These are phyloP conservation scores for Clathrospora elynae DNA, from an alignment of 2,329 filamentous ascomycete genomes.

Conservation along the genomic window DNA sequence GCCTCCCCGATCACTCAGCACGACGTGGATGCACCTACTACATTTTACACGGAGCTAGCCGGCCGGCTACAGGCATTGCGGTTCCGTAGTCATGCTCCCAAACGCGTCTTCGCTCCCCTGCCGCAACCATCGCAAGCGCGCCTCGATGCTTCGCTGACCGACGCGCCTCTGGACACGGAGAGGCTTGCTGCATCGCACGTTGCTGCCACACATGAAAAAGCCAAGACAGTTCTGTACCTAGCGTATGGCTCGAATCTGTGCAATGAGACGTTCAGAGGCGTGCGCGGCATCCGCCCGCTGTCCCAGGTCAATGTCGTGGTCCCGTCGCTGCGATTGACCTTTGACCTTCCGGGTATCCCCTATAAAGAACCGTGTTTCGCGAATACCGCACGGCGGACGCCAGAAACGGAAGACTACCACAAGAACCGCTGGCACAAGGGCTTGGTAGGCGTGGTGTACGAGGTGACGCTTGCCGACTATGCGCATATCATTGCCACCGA, in stretches of 20 bases:
- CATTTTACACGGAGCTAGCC: constrained; percentile 15
- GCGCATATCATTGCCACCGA: constrained; percentile 87
- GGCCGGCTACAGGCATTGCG: constrained; percentile 18
- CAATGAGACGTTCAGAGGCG: constrained; percentile 77
- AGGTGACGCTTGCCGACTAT: constrained; percentile 84
- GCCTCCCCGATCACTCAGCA: too few species aligned
- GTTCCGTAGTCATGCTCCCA: too few species aligned
- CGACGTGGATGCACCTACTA: constrained; percentile 10
- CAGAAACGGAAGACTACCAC: constrained; percentile 50
- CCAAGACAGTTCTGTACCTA: constrained; percentile 46
- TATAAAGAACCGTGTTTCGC: constrained; percentile 93
- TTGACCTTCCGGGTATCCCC: constrained; percentile 83
- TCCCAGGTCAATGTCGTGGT: constrained; percentile 82
- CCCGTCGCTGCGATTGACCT: constrained; percentile 76
- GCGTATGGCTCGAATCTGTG: constrained; percentile 93
- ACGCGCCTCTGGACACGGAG: constrained; percentile 30
- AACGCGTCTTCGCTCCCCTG: constrained; percentile 24
- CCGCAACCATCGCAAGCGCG: constrained; percentile 34
- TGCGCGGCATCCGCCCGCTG: constrained; percentile 78
- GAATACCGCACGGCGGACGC: constrained; percentile 68
- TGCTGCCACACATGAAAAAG: constrained; percentile 32
- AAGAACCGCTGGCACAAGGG: constrained; percentile 76
- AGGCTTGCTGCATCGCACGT: constrained; percentile 21
- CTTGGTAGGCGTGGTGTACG: constrained; percentile 91
- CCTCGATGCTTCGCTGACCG: constrained; percentile 41